A percentile compares a stretch with the other conserved stretches of the same genome.
Evolutionary conservation across 441 rosid genomes (phyloP).

Genomic region (Manihot esculenta): DNA sequence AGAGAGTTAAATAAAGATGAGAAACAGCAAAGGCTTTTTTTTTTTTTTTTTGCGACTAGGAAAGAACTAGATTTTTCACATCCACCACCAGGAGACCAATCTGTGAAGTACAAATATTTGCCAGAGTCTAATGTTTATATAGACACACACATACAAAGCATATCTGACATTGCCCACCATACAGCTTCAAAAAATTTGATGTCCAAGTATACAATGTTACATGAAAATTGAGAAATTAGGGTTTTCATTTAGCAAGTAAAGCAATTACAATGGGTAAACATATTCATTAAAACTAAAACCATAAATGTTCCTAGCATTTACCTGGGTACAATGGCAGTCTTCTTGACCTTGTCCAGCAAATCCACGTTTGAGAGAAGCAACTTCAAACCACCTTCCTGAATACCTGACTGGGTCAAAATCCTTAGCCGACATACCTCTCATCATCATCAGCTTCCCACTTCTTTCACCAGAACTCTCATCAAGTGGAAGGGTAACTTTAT

Average conservation of each 20-base stretch:
- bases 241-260: neutral
- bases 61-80: neutral
- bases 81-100: neutral
- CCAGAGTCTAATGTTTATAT: neutral
- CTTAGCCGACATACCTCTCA: slow-evolving; percentile 85
- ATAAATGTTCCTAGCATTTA: slow-evolving; percentile 24
- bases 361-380: slow-evolving; percentile 90
- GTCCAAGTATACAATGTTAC: neutral
- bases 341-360: slow-evolving; percentile 96
- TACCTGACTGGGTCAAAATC: slow-evolving; percentile 81
- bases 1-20: slow-evolving; percentile 1
- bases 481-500: slow-evolving; percentile 47
- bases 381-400: slow-evolving; percentile 95
- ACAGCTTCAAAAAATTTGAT: neutral
- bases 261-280: neutral
- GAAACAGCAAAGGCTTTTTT: neutral
- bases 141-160: neutral
- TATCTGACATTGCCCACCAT: neutral
- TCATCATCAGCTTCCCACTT: slow-evolving; percentile 67
- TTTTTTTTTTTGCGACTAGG: too few species aligned
- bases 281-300: neutral
- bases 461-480: slow-evolving; percentile 49
- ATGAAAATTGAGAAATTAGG: neutral
- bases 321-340: slow-evolving; percentile 98
- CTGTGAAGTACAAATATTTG: neutral